Percentiles rank a stretch among this genome's conserved stretches.
Evolutionary conservation across 139 green algal species (phyloP).

Genomic region (Tetradesmus lagerheimii): DNA sequence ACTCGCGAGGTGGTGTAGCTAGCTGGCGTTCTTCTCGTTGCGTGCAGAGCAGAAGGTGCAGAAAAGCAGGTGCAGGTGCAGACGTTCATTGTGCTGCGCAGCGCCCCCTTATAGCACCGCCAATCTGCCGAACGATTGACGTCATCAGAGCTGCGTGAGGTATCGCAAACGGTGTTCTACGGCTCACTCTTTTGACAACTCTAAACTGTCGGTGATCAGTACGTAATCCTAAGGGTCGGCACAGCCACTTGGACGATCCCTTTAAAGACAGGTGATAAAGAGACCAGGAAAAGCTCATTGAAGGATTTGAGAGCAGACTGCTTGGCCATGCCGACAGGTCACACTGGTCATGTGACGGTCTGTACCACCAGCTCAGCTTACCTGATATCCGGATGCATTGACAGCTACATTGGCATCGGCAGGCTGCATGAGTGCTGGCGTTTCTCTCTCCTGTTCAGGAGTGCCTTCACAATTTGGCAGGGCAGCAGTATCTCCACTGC

Average conservation of each 20-base stretch:
- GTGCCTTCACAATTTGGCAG: background rate
- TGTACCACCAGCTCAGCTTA: background rate
- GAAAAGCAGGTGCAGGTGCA: background rate
- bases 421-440: too few species aligned
- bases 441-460: too few species aligned
- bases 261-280: too few species aligned
- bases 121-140: background rate
- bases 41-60: background rate
- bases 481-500: background rate
- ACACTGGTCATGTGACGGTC: background rate
- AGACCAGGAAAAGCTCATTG: too few species aligned
- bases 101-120: too few species aligned
- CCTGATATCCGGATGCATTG: too few species aligned
- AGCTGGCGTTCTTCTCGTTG: background rate
- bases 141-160: background rate
- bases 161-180: background rate
- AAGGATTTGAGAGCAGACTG: too few species aligned
- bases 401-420: too few species aligned
- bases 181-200: background rate
- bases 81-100: background rate
- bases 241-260: too few species aligned
- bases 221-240: background rate
- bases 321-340: background rate
- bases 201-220: background rate
- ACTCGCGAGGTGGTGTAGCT: too few species aligned